Evolutionary conservation across 148 eudicot species (phyloP), one percentile per base, ranked within the genome.

Genomic region (Diospyros kaki): DNA sequence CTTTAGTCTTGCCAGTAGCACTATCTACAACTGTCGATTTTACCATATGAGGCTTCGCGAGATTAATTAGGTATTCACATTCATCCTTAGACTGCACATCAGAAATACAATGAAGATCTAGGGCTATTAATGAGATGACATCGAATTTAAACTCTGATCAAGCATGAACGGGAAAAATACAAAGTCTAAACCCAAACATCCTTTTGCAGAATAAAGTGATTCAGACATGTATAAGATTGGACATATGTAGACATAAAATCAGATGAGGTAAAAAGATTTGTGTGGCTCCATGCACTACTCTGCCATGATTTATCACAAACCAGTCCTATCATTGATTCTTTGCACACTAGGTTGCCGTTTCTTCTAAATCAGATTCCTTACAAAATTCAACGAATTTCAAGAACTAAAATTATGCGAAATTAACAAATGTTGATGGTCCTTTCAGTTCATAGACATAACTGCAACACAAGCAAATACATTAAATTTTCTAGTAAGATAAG

Each of bases 11-110:
- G 76, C 98, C 98, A 38, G 97, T 94, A 40, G 73, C 73, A 71
- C 83, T 84, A 79, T 94, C 98, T 55, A 94, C 97, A 72, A 94
- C 98, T 17, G 87, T 77, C 70, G 97, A 94, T 89, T 92, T 90
- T 68, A 77, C 79, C 98, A 92, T 94, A 70, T 87, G 87, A 71
- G 98, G 98, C 87, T 87, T 79, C 4, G 98, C 96, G 75, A 90
- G 90, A 64, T 83, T 85, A 52, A 94, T 94, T 11, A 94, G 86
- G 84, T 94, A 87, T 77, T 89, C 90, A 73, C 97, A 94, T 82
- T 94, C 98, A 8, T 94, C 87, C 71, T 83, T 80, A 45, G 98
- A 89, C 98, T 94, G 88, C 73, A 59, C 68, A 28, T 7, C 38
- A 75, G 63, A 45, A 69, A 61, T 4, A 38, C 14, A 52, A 18